A percentile compares a stretch with the other conserved stretches of the same genome.
Conservation (phyloP, 306 rosid genomes). For the Vicia villosa region DNA sequence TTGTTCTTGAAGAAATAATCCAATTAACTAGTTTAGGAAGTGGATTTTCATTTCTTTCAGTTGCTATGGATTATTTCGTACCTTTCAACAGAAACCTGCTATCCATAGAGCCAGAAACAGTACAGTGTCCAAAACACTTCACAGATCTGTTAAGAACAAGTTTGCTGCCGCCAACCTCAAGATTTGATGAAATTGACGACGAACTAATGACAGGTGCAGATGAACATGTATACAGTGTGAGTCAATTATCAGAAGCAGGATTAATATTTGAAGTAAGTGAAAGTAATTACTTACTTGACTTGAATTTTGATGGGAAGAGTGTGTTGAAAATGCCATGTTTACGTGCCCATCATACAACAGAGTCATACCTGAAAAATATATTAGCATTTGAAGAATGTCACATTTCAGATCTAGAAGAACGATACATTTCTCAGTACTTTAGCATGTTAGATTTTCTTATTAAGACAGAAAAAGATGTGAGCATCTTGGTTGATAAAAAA, state of each 20-base stretch:
- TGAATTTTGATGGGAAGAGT: slow-evolving; percentile 18
- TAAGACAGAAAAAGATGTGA: too few species aligned
- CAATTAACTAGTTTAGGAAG: too few species aligned
- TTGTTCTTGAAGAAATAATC: neutral
- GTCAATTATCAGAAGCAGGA: slow-evolving; percentile 40
- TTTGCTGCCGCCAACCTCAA: neutral
- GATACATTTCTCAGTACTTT: too few species aligned
- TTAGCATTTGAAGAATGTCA: too few species aligned
- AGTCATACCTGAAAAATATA: too few species aligned
- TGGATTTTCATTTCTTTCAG: neutral
- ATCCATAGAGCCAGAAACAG: too few species aligned
- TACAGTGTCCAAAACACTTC: slow-evolving; percentile 22
- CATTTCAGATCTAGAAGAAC: too few species aligned
- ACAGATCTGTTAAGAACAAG: slow-evolving; percentile 17
- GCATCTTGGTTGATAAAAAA: too few species aligned
- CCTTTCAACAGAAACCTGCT: neutral
- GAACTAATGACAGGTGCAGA: too few species aligned
- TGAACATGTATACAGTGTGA: neutral
- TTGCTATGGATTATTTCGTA: neutral
- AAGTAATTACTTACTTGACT: slow-evolving; percentile 33
- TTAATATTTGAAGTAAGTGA: slow-evolving; percentile 34
- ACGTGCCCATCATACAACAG: too few species aligned
- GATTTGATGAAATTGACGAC: too few species aligned
- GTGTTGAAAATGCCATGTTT: slow-evolving; percentile 41
- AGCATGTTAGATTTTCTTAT: too few species aligned